Conservation (phyloP, 257 asterid species). For the Scutellaria galericulata region DNA sequence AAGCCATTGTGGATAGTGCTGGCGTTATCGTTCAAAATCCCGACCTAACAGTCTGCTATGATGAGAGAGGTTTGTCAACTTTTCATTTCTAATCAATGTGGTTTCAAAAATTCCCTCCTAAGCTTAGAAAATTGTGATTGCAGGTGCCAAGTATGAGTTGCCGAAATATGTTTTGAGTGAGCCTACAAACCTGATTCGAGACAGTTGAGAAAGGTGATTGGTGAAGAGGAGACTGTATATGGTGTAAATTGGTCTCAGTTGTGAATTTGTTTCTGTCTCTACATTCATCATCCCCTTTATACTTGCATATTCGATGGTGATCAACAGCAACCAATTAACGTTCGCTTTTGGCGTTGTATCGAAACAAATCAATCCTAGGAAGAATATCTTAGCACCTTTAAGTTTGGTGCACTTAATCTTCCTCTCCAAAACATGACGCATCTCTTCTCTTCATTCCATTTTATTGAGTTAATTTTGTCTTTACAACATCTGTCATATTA, state of each 20-base stretch:
- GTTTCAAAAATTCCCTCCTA: background rate
- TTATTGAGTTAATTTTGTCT: background rate
- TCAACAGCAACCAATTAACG: constrained; percentile 2
- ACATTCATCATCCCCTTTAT: background rate
- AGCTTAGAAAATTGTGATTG: constrained; percentile 25
- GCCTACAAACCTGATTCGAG: constrained; percentile 79
- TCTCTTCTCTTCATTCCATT: background rate
- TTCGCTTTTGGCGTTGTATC: constrained; percentile 15
- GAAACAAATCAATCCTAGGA: constrained; percentile 18
- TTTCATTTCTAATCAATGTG: background rate
- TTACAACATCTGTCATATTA: no score
- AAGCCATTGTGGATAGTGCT: constrained; percentile 85
- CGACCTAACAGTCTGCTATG: constrained; percentile 84
- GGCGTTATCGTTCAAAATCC: constrained; percentile 77
- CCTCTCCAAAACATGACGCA: no score
- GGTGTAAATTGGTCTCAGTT: constrained; percentile 52
- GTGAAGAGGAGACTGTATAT: constrained; percentile 41
- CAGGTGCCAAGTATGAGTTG: constrained; percentile 93
- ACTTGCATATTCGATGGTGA: constrained; percentile 17
- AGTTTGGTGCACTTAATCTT: background rate
- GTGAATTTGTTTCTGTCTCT: constrained; percentile 34
- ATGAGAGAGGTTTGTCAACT: constrained; percentile 72
- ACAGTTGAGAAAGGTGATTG: constrained; percentile 36
- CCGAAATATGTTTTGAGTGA: constrained; percentile 90
- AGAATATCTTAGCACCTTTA: constrained; percentile 28